Evolutionary conservation across 148 eudicot genomes (phyloP), one percentile per base, ranked within the genome.

Genomic region (Camellia granthamiana): DNA sequence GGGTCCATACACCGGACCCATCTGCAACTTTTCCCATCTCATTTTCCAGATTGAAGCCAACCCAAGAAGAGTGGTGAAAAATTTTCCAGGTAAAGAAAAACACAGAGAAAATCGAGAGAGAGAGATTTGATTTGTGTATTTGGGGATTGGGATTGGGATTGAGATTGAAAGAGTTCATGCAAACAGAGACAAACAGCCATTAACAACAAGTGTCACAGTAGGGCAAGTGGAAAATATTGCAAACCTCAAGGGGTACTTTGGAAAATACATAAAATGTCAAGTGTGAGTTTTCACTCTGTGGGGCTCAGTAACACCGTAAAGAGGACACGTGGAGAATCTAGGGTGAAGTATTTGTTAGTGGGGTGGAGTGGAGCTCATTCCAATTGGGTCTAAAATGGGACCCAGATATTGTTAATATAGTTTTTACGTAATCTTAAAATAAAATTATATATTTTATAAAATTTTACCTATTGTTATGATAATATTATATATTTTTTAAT

Each of bases 11-110:
- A 12, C 61, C 83, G 66, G 74, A 75, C 60, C 85, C 83, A 82
- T 58, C 84, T 87, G 84, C 88, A 89, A 65, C 85, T 82, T 93
- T 66, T 90, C 93, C 98, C 98, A 95, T 65, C 90, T 95, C 97
- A 95, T 95, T 84, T 80, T 80, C 42, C 19, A 47, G 54, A 74
- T 65, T 74, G 18, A 7, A 58, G 14, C 12, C 60, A 23, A 55
- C 61, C 54, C 56, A 18, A 42, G n/a, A 56, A 18, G 51, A 55
- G 30, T 30, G 54, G 41, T 1, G n/a, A 14, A 69, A 71, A 69
- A 43, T 56, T 14, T 63, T 2, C 59, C 12, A 7, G 10, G 21
- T 52, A 46, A 66, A 64, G n/a, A 71, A 59, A 72, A 43, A 11
- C 9, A 13, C 42, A 43, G 41, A 47, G 60, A 56, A 56, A 11